Evolutionary conservation across 2,329 filamentous ascomycete species (phyloP), one percentile per base, ranked within the genome.

Genomic region (Tolypocladium paradoxum): DNA sequence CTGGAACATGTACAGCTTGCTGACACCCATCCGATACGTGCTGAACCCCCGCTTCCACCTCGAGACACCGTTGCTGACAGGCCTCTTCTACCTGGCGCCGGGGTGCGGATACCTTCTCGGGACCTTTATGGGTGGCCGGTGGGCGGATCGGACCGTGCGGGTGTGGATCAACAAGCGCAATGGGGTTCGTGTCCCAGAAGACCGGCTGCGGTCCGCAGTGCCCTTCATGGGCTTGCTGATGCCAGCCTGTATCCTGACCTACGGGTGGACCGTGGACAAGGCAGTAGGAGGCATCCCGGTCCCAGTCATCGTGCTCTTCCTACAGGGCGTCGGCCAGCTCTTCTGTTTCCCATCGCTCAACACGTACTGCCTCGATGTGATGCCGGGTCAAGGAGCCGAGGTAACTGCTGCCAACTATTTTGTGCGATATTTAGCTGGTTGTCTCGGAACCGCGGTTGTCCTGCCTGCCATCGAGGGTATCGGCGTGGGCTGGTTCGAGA

Each of bases 401-500:
- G 86, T 92, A 4, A 81, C 89, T 45, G 87, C 87, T 0, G 86
- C 87, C 0, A 93, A 92, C 66, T 93, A 91, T 66, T 82, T 90
- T 61, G 74, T 88, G 50, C 76, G 88, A 6, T 93, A 92, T 66
- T 64, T 90, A 6, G 87, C 90, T 59, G 88, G 83, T 1, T 87
- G 86, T 12, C 69, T 81, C 5, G 87, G 82, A 0, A 87, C 83
- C 3, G 88, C 85, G 0, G 79, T 82, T 2, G 87, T 87, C 52
- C 72, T 93, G 53, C 89, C 89, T 0, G 85, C 84, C 1, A 77
- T 90, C n/a, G 73, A 90, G 55, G 71, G 68, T 33, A 85, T 93
- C 52, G 88, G 89, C 4, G 83, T 92, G 0, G 89, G 88, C 0
- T 91, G 87, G 86, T 91, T 90, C 65, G 84, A 78, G 47, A 90